phyloP scores from a whole-genome alignment of 83 land plant genomes.

The Diphasiastrum complanatum region DNA sequence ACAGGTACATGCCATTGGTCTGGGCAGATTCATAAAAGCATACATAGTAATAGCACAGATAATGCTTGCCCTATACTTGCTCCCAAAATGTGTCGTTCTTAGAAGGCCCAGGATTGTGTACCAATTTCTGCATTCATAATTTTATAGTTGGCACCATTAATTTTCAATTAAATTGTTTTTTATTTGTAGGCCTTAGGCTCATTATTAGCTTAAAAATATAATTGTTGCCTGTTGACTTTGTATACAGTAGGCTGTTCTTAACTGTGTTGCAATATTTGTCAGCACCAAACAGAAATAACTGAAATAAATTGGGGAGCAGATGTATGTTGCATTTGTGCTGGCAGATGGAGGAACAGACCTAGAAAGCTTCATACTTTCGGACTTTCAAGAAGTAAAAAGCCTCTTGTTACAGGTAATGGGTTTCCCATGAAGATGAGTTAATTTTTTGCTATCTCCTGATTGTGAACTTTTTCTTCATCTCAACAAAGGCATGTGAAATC shows the following conservation, averaged over 20 bases:
- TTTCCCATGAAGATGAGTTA: too few relatives aligned
- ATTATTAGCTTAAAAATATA: too few relatives aligned
- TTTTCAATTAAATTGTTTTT: too few relatives aligned
- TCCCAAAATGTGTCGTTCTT: not conserved
- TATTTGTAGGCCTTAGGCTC: too few relatives aligned
- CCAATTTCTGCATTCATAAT: not conserved
- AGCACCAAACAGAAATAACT: not conserved
- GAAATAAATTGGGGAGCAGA: conserved; percentile 37
- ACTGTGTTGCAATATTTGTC: not conserved
- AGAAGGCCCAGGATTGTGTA: not conserved
- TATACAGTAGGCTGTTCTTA: not conserved
- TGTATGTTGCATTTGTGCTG: conserved; percentile 71
- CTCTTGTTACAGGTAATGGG: conserved; percentile 75
- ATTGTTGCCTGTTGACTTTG: too few relatives aligned
- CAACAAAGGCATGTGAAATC: too few relatives aligned
- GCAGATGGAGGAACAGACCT: conserved; percentile 93
- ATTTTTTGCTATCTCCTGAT: not conserved
- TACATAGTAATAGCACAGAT: not conserved
- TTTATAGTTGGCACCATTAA: too few relatives aligned
- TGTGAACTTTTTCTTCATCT: not conserved
- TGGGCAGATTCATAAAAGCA: not conserved
- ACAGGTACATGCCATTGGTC: conserved; percentile 45
- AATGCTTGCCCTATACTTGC: not conserved
- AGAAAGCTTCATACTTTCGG: conserved; percentile 65
- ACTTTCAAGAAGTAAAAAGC: conserved; percentile 78